Evolutionary conservation across 257 asterid species (phyloP).

Genomic region (Solanum gandarillasii): DNA sequence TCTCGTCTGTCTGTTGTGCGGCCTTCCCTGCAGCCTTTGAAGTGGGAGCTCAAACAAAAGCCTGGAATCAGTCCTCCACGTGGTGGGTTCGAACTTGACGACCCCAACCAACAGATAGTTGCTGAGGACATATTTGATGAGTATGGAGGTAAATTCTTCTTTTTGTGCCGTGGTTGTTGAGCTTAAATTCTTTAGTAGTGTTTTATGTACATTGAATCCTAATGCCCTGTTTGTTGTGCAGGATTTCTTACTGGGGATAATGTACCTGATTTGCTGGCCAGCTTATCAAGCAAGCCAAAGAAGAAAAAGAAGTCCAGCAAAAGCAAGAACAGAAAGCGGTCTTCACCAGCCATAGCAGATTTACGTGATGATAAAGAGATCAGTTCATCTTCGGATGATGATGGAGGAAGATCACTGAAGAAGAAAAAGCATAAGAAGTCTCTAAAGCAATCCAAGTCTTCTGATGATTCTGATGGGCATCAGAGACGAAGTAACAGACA

Average conservation of each 20-base stretch:
- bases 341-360: slow-evolving; percentile 22
- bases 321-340: slow-evolving; percentile 40
- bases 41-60: slow-evolving; percentile 92
- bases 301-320: slow-evolving; percentile 31
- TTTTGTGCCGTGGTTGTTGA: background rate
- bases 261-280: slow-evolving; percentile 64
- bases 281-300: slow-evolving; percentile 40
- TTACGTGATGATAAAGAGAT: slow-evolving; percentile 15
- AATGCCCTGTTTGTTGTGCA: slow-evolving; percentile 15
- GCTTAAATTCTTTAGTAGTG: background rate
- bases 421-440: slow-evolving; percentile 35
- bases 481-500: slow-evolving; percentile 24
- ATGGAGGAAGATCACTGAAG: slow-evolving; percentile 25
- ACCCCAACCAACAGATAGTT: slow-evolving; percentile 97
- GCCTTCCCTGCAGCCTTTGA: slow-evolving; percentile 29
- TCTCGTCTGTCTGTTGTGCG: background rate
- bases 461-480: slow-evolving; percentile 37
- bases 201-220: background rate
- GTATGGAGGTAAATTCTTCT: slow-evolving; percentile 64
- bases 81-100: slow-evolving; percentile 75
- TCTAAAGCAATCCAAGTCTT: slow-evolving; percentile 22
- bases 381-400: slow-evolving; percentile 28
- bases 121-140: slow-evolving; percentile 97
- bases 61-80: slow-evolving; percentile 95
- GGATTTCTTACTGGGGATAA: slow-evolving; percentile 66